phyloP scores from a whole-genome alignment of 768 basidiomycete genomes.

The Boletus eberwhitei region DNA sequence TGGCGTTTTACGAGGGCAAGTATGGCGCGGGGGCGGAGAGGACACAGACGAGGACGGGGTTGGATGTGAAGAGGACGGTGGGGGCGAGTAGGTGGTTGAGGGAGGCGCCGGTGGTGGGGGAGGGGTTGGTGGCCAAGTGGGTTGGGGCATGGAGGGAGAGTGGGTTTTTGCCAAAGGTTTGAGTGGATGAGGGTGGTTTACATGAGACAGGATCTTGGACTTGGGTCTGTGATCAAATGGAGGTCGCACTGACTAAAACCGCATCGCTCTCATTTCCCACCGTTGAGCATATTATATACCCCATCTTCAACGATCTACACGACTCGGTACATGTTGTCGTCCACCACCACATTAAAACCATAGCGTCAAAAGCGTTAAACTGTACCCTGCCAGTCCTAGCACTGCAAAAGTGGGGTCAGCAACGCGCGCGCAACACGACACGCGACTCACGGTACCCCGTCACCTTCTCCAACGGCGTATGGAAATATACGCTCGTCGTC shows the following conservation, averaged over 20 bases:
- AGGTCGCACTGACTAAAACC: not conserved
- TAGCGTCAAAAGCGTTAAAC: slow-evolving; percentile 32
- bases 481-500: slow-evolving; percentile 90
- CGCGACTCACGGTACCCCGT: slow-evolving; percentile 72
- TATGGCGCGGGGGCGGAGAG: slow-evolving; percentile 18
- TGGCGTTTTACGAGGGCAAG: slow-evolving; percentile 25
- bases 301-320: not conserved
- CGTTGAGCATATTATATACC: not conserved
- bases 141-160: slow-evolving; percentile 39
- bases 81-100: slow-evolving; percentile 17
- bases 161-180: slow-evolving; percentile 30
- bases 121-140: slow-evolving; percentile 41
- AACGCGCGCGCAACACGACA: not conserved
- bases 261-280: not conserved
- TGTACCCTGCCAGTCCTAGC: slow-evolving; percentile 36
- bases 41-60: slow-evolving; percentile 2
- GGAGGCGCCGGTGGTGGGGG: slow-evolving; percentile 10
- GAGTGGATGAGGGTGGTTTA: not conserved
- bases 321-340: not conserved
- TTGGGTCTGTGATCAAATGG: too few species aligned
- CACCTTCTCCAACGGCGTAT: slow-evolving; percentile 82
- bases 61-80: slow-evolving; percentile 10
- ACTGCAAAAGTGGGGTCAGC: slow-evolving; percentile 25
- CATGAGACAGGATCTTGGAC: not conserved
- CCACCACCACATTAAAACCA: slow-evolving; percentile 6